A percentile compares a stretch with the other conserved stretches of the same genome.
Conservation (phyloP, 257 asterid genomes). For the Hygrophila difformis region DNA sequence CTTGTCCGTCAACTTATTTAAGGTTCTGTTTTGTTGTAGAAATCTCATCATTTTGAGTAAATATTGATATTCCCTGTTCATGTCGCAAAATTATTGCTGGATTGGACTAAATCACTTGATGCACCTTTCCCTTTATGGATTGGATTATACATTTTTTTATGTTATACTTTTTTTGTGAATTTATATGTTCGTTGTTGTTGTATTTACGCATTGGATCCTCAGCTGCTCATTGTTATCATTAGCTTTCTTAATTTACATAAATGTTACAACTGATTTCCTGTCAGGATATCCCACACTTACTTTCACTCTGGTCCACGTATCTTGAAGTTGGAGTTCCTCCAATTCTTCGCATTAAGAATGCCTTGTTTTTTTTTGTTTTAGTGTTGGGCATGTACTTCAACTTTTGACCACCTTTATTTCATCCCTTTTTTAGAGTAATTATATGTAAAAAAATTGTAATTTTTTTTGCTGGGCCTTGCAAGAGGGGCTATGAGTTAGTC, state of each 20-base stretch:
- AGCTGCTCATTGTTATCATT: background rate
- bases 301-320: background rate
- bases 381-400: too few species aligned
- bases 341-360: background rate
- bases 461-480: background rate
- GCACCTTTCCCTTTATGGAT: background rate
- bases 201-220: background rate
- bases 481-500: background rate
- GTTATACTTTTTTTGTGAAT: too few species aligned
- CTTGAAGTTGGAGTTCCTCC: background rate
- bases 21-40: background rate
- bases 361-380: too few species aligned
- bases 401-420: background rate
- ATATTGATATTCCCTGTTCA: background rate
- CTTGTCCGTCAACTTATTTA: too few species aligned
- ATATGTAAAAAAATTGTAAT: background rate
- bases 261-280: background rate
- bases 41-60: background rate
- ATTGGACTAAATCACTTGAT: background rate
- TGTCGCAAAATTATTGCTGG: background rate
- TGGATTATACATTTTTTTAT: background rate
- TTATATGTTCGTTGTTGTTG: background rate
- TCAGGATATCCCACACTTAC: background rate
- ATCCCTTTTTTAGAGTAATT: background rate
- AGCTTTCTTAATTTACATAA: background rate